These are phyloP conservation scores for Trichoderma pleuroti DNA, from an alignment of 2,329 filamentous ascomycete genomes.

Conservation along the genomic window DNA sequence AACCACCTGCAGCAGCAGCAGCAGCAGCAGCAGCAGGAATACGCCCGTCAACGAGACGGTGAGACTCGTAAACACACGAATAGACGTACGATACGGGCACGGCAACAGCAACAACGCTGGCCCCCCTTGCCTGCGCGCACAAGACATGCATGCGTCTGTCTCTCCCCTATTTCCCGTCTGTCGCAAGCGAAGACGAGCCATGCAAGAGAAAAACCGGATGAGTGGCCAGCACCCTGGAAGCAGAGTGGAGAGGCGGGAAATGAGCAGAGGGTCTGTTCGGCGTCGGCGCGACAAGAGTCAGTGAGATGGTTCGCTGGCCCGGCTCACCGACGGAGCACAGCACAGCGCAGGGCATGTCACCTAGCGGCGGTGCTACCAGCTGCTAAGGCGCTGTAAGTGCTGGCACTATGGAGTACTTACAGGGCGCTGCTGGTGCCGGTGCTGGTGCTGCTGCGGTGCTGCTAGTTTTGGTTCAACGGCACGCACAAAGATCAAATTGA, in stretches of 20 bases:
- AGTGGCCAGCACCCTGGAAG: slow-evolving; percentile 7
- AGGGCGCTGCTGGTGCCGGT: neutral
- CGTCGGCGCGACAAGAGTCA: slow-evolving; percentile 1
- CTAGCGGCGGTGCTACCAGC: neutral
- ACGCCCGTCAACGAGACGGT: slow-evolving; percentile 4
- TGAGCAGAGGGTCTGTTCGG: slow-evolving; percentile 19
- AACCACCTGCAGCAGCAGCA: too few relatives aligned
- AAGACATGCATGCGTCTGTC: slow-evolving; percentile 10
- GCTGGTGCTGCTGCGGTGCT: neutral
- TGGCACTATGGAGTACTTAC: neutral
- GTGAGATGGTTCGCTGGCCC: neutral
- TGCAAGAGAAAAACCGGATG: slow-evolving; percentile 5
- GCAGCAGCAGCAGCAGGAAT: neutral
- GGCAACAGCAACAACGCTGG: neutral
- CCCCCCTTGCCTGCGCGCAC: slow-evolving; percentile 7
- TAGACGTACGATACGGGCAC: neutral
- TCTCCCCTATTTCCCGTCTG: slow-evolving; percentile 10
- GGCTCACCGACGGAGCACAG: slow-evolving; percentile 8
- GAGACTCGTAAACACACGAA: neutral
- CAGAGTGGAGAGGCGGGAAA: slow-evolving; percentile 22
- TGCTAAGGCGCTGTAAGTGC: neutral
- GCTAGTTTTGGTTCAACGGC: neutral
- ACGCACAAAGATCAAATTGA: neutral
- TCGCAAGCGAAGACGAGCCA: slow-evolving; percentile 2
- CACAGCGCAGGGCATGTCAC: neutral